A percentile compares a stretch with the other conserved stretches of the same genome.
phyloP scores from a whole-genome alignment of 257 asterid genomes.

The Solanum sitiens region DNA sequence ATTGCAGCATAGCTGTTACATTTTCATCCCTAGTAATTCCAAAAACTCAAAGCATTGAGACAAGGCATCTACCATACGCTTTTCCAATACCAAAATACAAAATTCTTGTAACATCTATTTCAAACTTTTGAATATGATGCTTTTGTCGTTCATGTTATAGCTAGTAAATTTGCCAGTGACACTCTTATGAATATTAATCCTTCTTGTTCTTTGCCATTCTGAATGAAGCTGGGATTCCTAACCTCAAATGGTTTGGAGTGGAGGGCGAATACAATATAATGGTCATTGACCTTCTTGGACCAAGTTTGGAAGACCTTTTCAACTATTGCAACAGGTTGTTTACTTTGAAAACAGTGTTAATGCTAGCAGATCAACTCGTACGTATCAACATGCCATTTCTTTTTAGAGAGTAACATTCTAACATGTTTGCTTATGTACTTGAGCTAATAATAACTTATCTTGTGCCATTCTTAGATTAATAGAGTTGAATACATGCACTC shows the following conservation, averaged over 20 bases:
- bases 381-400: constrained; percentile 9
- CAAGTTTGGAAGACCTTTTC: constrained; percentile 88
- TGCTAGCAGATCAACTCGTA: constrained; percentile 93
- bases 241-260: constrained; percentile 84
- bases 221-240: constrained; percentile 73
- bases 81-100: not conserved
- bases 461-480: constrained; percentile 46
- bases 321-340: constrained; percentile 75
- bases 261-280: constrained; percentile 75
- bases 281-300: constrained; percentile 96
- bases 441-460: not conserved
- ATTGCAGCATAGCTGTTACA: not conserved
- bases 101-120: not conserved
- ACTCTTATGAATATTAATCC: not conserved
- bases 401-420: not conserved
- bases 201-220: constrained; percentile 7
- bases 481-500: constrained; percentile 94
- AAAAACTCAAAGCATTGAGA: not conserved
- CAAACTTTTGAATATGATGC: not conserved
- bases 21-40: not conserved
- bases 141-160: not conserved
- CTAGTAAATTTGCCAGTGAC: not conserved
- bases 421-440: not conserved
- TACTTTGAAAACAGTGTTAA: constrained; percentile 71
- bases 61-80: not conserved